Evolutionary conservation across 2,329 filamentous ascomycete species (phyloP), one percentile per base, ranked within the genome.

Genomic region (Colletotrichum coccodes): DNA sequence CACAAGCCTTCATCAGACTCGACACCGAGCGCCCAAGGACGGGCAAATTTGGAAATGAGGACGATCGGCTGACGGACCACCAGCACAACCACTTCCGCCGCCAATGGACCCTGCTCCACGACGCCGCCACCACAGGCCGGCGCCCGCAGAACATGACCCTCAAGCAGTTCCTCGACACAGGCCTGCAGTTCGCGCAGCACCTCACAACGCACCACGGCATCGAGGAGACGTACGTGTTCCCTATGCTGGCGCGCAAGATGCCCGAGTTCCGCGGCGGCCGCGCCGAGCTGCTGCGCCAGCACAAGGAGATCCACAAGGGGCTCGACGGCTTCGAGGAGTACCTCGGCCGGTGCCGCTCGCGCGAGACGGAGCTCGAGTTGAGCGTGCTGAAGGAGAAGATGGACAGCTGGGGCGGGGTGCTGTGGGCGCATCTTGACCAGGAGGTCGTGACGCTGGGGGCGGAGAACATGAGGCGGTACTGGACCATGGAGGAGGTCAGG

Each of bases 401-500:
- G 90, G 92, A 97, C 78, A 79, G 79, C 5, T 97, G 95, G 88
- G 92, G 92, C 12, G 83, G 84, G 11, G 92, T 97, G 71, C 78
- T 97, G 56, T 95, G 94, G 92, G 83, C 82, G 75, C 94, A 97
- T 84, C 81, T 97, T 69, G 93, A 96, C 74, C 91, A 95, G 74
- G 94, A 97, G 84, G 94, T 97, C 8, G 83, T 85, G 78, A 88
- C 92, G 72, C 79, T 97, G 36, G 89, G 91, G 2, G 94, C 94
- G 50, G 92, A 96, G 79, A 97, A 95, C 77, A 97, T 97, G 94
- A 86, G 93, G 73, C 89, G 85, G 79, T 94, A 92, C 79, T 97
- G 93, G 93, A 92, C 85, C 0, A 73, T 90, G 69, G 89, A 93
- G 53, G 94, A 97, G 84, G 90, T 97, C 79, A 83, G 80, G 77